phyloP scores from a whole-genome alignment of 2,329 filamentous ascomycete genomes.

The Nigrospora sphaerica region DNA sequence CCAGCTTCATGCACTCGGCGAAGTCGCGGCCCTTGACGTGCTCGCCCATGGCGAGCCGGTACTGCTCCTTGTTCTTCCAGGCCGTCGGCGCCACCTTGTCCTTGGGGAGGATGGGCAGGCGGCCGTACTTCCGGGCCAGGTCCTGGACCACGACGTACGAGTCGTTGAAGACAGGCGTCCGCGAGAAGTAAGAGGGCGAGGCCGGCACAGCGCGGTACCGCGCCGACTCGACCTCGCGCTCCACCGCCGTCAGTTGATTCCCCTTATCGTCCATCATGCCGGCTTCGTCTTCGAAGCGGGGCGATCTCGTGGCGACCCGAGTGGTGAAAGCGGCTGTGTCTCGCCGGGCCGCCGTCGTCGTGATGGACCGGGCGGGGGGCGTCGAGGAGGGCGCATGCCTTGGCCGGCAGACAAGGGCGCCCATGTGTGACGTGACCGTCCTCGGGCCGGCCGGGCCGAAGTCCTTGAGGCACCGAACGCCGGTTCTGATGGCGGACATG shows the following conservation, averaged over 20 bases:
- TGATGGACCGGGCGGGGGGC: conserved; percentile 6
- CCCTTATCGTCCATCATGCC: too few species aligned
- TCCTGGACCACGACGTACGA: conserved; percentile 66
- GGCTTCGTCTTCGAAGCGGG: too few species aligned
- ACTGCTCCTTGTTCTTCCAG: conserved; percentile 75
- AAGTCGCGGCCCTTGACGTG: conserved; percentile 71
- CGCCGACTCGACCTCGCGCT: conserved; percentile 9
- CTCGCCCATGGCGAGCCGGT: conserved; percentile 65
- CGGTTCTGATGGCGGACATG: conserved; percentile 22
- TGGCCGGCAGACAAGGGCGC: conserved; percentile 5
- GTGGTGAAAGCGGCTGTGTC: not conserved
- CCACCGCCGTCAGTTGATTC: too few species aligned
- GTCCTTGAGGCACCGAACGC: conserved; percentile 21
- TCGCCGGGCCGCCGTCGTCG: conserved; percentile 6
- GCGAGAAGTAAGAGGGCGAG: conserved; percentile 93
- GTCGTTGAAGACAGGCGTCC: conserved; percentile 79
- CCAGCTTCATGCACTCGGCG: conserved; percentile 64
- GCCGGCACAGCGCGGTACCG: conserved; percentile 71
- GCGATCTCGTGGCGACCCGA: not conserved
- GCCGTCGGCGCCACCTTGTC: conserved; percentile 65
- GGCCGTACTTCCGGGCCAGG: conserved; percentile 63
- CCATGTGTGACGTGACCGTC: conserved; percentile 9
- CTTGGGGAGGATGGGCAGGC: conserved; percentile 61
- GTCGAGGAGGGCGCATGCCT: conserved; percentile 4
- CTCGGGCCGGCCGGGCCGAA: conserved; percentile 8